Percentiles rank a stretch among this genome's conserved stretches.
Evolutionary conservation across 2,329 filamentous ascomycete genomes (phyloP).

Genomic region (Fonsecaea nubica): DNA sequence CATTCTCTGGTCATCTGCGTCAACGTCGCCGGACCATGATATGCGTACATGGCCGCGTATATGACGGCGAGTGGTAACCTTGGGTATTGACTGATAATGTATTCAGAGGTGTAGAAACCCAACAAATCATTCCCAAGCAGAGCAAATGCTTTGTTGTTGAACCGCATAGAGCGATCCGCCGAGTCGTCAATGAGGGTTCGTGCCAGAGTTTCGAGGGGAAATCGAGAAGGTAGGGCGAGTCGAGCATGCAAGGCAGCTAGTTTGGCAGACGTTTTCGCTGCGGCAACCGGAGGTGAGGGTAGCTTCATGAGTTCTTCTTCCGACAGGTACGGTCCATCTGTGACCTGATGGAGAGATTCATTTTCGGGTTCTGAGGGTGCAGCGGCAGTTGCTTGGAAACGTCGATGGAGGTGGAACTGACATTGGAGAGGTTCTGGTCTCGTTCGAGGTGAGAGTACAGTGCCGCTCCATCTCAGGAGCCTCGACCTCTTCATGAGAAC

Average conservation of each 20-base stretch:
- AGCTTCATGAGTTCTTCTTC: slow-evolving; percentile 53
- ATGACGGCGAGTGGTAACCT: slow-evolving; percentile 88
- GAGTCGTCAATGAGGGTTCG: slow-evolving; percentile 84
- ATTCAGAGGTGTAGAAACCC: slow-evolving; percentile 87
- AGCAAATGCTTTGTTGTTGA: slow-evolving; percentile 88
- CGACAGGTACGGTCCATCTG: slow-evolving; percentile 43
- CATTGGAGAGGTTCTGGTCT: slow-evolving; percentile 48
- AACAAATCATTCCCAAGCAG: slow-evolving; percentile 82
- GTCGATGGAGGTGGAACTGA: slow-evolving; percentile 46
- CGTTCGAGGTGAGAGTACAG: slow-evolving; percentile 56
- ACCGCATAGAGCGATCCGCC: slow-evolving; percentile 76
- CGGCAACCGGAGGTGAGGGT: slow-evolving; percentile 74
- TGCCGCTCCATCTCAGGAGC: slow-evolving; percentile 60
- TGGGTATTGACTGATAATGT: slow-evolving; percentile 85
- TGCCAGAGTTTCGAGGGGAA: slow-evolving; percentile 85
- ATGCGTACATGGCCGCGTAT: slow-evolving; percentile 84
- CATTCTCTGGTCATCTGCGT: slow-evolving; percentile 78
- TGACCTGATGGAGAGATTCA: slow-evolving; percentile 42
- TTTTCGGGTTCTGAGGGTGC: slow-evolving; percentile 42
- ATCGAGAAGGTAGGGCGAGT: slow-evolving; percentile 77
- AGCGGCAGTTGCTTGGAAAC: slow-evolving; percentile 52
- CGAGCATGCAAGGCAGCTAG: slow-evolving; percentile 91
- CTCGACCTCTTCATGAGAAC: slow-evolving; percentile 58
- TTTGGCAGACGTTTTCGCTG: slow-evolving; percentile 78
- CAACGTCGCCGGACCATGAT: slow-evolving; percentile 76